Evolutionary conservation across 2,329 filamentous ascomycete species (phyloP), one percentile per base, ranked within the genome.

Genomic region (Xylariaceae sp.): DNA sequence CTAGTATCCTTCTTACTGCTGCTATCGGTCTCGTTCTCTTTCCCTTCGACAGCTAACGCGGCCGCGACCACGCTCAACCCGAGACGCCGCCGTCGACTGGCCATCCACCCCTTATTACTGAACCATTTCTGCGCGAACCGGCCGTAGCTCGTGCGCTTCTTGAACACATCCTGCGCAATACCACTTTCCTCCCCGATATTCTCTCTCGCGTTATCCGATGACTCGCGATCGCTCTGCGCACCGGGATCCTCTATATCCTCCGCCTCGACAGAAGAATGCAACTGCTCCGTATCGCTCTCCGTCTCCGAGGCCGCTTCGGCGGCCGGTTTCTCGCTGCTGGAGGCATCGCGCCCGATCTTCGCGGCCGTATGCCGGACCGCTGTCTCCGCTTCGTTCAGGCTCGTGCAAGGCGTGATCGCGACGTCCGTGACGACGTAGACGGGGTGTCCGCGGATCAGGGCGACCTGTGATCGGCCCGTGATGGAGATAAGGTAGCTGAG

Each of bases 81-180:
- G 68, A 92, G 82, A 53, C 83, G 83, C 30, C 87, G 81, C 66
- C 86, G 84, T 65, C 86, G 86, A 61, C 89, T 88, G 61, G 86
- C 77, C 55, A 86, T 87, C 89, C 92, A 93, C 0, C 90, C 92
- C 62, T 86, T 88, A 64, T 84, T 86, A 49, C 90, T 94, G 71
- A 97, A 94, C 94, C 94, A 99, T 61, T 88, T 86, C 63, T 92
- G 85, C 0, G 93, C 90, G 72, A 97, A 97, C 44, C 90, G 82
- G 3, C 92, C 93, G 73, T 97, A 97, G 63, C 86, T 87, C 0
- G 92, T 92, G 66, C 86, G 88, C 59, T 85, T 87, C 44, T 86
- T 84, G 56, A 97, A 93, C 1, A 97, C 92, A 76, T 97, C 90
- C 73, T 96, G 87, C 0, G 88, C 91, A 60, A 97, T 86, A 65